A percentile compares a stretch with the other conserved stretches of the same genome.
Conservation (phyloP, 768 basidiomycete species). For the Pleurotus pulmonarius region DNA sequence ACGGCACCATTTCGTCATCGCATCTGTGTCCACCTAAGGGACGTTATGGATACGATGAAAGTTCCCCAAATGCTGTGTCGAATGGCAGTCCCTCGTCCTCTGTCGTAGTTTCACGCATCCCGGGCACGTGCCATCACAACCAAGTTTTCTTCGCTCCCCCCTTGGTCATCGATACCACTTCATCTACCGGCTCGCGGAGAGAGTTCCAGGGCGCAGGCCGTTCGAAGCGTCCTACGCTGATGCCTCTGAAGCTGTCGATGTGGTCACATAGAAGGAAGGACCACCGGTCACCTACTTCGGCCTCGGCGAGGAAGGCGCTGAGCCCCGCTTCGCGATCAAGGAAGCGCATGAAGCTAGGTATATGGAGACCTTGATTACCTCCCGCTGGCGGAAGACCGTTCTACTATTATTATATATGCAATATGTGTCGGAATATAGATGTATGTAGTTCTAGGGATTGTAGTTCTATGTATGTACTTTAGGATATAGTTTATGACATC, state of each 20-base stretch:
- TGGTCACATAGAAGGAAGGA: slow-evolving; percentile 5
- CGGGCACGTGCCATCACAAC: slow-evolving; percentile 1
- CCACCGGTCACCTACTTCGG: slow-evolving; percentile 2
- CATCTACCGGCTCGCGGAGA: background rate
- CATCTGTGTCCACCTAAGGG: background rate
- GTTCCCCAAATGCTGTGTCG: background rate
- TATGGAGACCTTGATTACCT: slow-evolving; percentile 4
- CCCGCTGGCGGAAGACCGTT: too few species aligned
- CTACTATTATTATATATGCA: too few species aligned
- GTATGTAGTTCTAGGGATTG: too few species aligned
- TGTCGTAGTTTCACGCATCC: background rate
- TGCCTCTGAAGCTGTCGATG: slow-evolving; percentile 2
- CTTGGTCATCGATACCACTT: too few species aligned
- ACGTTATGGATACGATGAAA: too few species aligned
- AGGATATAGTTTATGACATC: too few species aligned
- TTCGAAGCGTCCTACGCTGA: background rate
- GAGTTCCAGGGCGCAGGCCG: background rate
- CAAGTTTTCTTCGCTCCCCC: slow-evolving; percentile 4
- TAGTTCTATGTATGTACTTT: too few species aligned
- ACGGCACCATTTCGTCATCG: background rate
- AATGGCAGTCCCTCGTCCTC: background rate
- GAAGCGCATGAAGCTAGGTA: background rate
- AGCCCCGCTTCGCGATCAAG: slow-evolving; percentile 3
- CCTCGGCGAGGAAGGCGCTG: slow-evolving; percentile 3
- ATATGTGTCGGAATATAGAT: too few species aligned